Evolutionary conservation across 1,284 basidiomycete species (phyloP), one percentile per base, ranked within the genome.

Genomic region (Puccinia brachypodii): DNA sequence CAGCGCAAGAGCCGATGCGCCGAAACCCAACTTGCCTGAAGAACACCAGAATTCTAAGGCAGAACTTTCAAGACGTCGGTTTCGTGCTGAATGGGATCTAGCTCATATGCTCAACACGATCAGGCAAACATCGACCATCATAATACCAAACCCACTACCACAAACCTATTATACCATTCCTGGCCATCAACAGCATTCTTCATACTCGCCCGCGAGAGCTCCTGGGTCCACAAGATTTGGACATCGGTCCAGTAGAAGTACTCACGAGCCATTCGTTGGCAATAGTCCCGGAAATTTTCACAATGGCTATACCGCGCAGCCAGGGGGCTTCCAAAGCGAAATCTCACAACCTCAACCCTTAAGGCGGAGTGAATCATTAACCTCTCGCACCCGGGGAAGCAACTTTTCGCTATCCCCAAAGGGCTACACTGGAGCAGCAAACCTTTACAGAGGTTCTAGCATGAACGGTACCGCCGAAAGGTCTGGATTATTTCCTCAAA

Each of bases 341-440:
- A 9, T 40, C n/a, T 42, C 14, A 3, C 40, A 9, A n/a, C 64
- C 64, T 25, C 64, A 68, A 2, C 64, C 64, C 38, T 44, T 68
- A n/a, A 42, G 28, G 19, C 64, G 64, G 25, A 68, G 40, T 44
- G 64, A 40, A 68, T 68, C 64, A 44, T 68, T 68, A 19, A 38
- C 64, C 38, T 68, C 64, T 42, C 38, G 16, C 9, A n/a, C 19
- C 31, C 22, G 28, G 9, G 36, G 22, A 38, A 19, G 36, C 2
- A 40, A 19, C 64, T 42, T n/a, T 68, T 38, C 36, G 64, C 40
- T 40, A 44, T 28, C 25, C 38, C 13, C 64, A 28, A 25, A 25
- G 3, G 36, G 44, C 38, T 28, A 42, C 64, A 13, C 8, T 40
- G 36, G 31, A 36, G 16, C 36, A 19, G 36, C 62, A 64, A 40